Evolutionary conservation across 331 rosid genomes (phyloP).

Genomic region (Saraca asoca): DNA sequence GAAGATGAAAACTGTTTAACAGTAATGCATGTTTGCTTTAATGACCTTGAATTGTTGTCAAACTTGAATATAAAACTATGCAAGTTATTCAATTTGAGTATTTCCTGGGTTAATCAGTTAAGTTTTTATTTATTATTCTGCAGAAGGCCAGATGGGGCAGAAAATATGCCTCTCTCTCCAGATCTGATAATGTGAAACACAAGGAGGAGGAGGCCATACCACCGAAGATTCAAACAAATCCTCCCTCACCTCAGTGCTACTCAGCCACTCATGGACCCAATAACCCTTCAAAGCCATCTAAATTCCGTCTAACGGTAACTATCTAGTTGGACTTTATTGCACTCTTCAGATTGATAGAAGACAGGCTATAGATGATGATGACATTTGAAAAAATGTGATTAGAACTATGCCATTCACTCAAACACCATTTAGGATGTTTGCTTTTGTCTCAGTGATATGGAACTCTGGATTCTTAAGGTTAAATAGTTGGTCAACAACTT

Average conservation of each 20-base stretch:
- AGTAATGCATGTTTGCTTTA: neutral
- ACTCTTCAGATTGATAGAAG: neutral
- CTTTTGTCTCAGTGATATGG: neutral
- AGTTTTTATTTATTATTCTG: conserved; percentile 4
- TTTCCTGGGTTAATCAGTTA: neutral
- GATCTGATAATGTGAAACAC: conserved; percentile 35
- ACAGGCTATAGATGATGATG: neutral
- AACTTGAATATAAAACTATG: too few relatives aligned
- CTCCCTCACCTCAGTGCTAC: conserved; percentile 74
- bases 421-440: too few relatives aligned
- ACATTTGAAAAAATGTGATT: neutral
- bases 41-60: neutral
- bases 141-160: conserved; percentile 37
- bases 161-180: conserved; percentile 46
- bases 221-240: conserved; percentile 62
- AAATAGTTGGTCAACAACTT: neutral
- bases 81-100: neutral
- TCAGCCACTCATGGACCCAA: conserved; percentile 40
- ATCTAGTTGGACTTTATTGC: neutral
- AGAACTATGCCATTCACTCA: neutral
- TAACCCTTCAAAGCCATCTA: conserved; percentile 40
- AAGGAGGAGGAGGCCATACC: conserved; percentile 36
- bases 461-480: neutral
- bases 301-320: conserved; percentile 48
- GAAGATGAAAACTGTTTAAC: neutral